Conservation (phyloP, 2,329 filamentous ascomycete species). For the Incumbomyces delicatus region DNA sequence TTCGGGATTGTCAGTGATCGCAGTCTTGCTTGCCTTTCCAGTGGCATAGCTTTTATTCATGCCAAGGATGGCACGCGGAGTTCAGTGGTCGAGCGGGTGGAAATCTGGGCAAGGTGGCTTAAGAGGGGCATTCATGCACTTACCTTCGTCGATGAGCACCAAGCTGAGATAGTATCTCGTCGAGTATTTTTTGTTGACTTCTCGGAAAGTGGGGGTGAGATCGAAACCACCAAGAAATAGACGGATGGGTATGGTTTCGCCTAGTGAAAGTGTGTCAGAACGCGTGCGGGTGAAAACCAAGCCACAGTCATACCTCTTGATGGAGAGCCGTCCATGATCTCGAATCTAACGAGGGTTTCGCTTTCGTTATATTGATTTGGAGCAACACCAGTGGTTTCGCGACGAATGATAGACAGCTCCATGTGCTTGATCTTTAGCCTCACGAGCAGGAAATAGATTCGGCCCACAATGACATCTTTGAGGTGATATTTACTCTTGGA, state of each 20-base stretch:
- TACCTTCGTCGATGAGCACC: constrained; percentile 90
- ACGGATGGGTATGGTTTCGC: constrained; percentile 88
- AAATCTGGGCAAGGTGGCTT: neutral
- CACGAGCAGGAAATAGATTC: constrained; percentile 96
- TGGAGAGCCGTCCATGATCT: constrained; percentile 99
- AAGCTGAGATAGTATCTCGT: constrained; percentile 95
- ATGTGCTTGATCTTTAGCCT: constrained; percentile 99
- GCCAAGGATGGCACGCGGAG: neutral
- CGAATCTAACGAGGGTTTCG: constrained; percentile 92
- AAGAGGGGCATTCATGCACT: constrained; percentile 21
- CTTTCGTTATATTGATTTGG: constrained; percentile 99
- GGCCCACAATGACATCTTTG: constrained; percentile 96
- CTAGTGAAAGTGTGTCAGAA: constrained; percentile 29
- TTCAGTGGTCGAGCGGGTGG: neutral
- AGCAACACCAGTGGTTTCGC: constrained; percentile 91
- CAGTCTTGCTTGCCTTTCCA: neutral
- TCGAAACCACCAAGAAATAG: constrained; percentile 97
- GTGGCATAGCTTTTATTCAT: neutral
- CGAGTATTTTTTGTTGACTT: constrained; percentile 99
- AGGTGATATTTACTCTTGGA: constrained; percentile 98
- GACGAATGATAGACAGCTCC: constrained; percentile 94
- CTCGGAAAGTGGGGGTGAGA: constrained; percentile 92
- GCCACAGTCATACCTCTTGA: constrained; percentile 60
- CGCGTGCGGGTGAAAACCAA: neutral
- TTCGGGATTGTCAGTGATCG: constrained; percentile 27